Conservation (phyloP, 2,329 filamentous ascomycete species). For the Pseudogymnoascus sp. region DNA sequence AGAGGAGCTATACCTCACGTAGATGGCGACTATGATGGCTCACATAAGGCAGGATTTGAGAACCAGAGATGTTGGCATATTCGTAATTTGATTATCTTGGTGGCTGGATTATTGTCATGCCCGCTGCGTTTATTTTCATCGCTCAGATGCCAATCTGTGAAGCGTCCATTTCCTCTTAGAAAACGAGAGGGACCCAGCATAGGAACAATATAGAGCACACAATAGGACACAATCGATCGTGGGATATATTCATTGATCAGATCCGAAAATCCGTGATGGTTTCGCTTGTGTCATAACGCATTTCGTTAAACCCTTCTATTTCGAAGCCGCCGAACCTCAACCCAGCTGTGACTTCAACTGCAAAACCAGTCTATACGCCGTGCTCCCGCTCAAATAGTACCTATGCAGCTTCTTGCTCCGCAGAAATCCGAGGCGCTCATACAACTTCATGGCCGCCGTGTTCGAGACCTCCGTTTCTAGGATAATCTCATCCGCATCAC, state of each 20-base stretch:
- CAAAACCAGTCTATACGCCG: slow-evolving; percentile 80
- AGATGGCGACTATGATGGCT: background rate
- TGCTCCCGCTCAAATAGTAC: slow-evolving; percentile 95
- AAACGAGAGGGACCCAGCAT: background rate
- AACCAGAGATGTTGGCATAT: background rate
- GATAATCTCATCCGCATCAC: slow-evolving; percentile 85
- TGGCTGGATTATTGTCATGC: background rate
- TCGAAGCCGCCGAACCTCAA: background rate
- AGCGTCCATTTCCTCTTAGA: background rate
- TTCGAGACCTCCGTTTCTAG: slow-evolving; percentile 96
- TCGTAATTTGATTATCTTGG: background rate
- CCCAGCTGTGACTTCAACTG: slow-evolving; percentile 30
- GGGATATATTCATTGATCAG: background rate
- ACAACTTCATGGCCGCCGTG: slow-evolving; percentile 78
- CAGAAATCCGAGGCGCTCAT: slow-evolving; percentile 86
- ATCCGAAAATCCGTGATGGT: background rate
- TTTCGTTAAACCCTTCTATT: background rate
- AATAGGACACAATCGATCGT: background rate
- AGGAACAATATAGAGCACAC: background rate
- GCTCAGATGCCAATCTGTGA: background rate
- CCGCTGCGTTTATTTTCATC: background rate
- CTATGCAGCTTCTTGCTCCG: slow-evolving; percentile 87
- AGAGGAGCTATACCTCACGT: background rate
- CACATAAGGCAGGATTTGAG: background rate
- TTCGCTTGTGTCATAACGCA: slow-evolving; percentile 2